Base-by-base conservation (phyloP, 148 eudicot genomes). In the Rhododendron molle region DNA sequence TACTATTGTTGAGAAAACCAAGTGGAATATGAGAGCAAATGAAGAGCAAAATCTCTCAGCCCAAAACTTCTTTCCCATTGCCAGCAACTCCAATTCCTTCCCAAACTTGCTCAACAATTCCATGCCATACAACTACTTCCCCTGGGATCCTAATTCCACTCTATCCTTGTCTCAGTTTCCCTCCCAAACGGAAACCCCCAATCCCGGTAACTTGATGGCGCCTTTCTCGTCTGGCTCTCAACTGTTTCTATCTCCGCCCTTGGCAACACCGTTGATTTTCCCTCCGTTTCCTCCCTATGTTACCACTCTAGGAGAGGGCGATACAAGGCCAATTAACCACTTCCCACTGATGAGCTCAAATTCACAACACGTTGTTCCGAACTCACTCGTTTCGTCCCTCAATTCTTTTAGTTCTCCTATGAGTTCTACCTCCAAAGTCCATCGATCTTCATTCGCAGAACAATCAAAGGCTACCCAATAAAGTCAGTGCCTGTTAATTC, bases 121-220 rank as follows among this genome's bases (percentile, higher is more conserved):
- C 44, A 43, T 87, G 91, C 79, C 87, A 38, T 89, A 89, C 81
- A 88, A 88, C 62, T 88, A 88, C 81, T 83, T 83, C 83, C 85
- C 90, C 18, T 92, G 91, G 90, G 95, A 94, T 38, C 95, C 93
- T 86, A 71, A 71, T 71, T 87, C 92, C 36, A 90, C 84, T 80
- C 87, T 94, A 83, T 92, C 95, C 28, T 84, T 94, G 83, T 86
- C 93, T 21, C 94, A 93, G 88, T 90, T 89, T 12, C 83, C 83
- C 60, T 87, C 92, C 65, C 91, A 88, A 69, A 83, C 67, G 49
- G 84, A 80, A 50, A 85, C 86, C 4, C 10, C 84, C 60, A 65
- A 82, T 28, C 77, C 32, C 30, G 80, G 84, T 81, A 91, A 80
- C 72, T 83, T 83, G 5, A 28, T 46, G 72, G 78, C 11, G 49